Conservation (phyloP, 495 filamentous ascomycete species). For the Tuber brumale region DNA sequence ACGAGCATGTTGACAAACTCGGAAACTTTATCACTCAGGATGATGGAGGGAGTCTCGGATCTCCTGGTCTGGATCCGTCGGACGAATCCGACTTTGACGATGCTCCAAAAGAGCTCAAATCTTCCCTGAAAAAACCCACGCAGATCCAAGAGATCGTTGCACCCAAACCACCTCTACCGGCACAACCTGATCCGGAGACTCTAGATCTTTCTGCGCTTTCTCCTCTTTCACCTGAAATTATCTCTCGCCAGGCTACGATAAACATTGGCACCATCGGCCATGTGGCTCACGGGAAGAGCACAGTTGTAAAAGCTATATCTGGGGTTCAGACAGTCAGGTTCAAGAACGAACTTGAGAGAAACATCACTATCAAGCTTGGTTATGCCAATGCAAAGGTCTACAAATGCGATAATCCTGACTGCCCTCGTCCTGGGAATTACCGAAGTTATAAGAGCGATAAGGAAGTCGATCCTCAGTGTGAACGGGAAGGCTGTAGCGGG, state of each 20-base stretch:
- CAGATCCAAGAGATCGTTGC: constrained; percentile 47
- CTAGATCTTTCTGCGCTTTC: constrained; percentile 70
- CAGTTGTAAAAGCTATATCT: constrained; percentile 97
- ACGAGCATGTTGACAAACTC: constrained; percentile 4
- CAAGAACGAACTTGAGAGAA: constrained; percentile 98
- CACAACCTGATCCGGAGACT: constrained; percentile 81
- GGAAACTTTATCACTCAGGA: constrained; percentile 48
- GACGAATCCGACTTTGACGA: constrained; percentile 50
- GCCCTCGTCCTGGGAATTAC: constrained; percentile 91
- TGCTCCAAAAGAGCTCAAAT: constrained; percentile 55
- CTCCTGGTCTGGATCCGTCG: constrained; percentile 51
- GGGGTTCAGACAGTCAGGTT: constrained; percentile 98
- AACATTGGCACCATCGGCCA: constrained; percentile 99
- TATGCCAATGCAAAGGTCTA: constrained; percentile 99
- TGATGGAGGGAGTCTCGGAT: constrained; percentile 55
- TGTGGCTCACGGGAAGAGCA: constrained; percentile 97
- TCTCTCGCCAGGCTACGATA: constrained; percentile 93
- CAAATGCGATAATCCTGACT: constrained; percentile 88
- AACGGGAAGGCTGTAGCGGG: constrained; percentile 81
- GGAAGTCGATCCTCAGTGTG: constrained; percentile 90
- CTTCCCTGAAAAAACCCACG: constrained; percentile 59
- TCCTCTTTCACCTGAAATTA: constrained; percentile 91
- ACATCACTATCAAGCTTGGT: constrained; percentile 99
- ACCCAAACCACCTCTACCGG: constrained; percentile 62
- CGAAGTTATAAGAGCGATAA: constrained; percentile 97